A percentile compares a stretch with the other conserved stretches of the same genome.
These are phyloP conservation scores for Scheffersomyces insectosa DNA, from an alignment of 1,139 yeast genomes.

Conservation along the genomic window DNA sequence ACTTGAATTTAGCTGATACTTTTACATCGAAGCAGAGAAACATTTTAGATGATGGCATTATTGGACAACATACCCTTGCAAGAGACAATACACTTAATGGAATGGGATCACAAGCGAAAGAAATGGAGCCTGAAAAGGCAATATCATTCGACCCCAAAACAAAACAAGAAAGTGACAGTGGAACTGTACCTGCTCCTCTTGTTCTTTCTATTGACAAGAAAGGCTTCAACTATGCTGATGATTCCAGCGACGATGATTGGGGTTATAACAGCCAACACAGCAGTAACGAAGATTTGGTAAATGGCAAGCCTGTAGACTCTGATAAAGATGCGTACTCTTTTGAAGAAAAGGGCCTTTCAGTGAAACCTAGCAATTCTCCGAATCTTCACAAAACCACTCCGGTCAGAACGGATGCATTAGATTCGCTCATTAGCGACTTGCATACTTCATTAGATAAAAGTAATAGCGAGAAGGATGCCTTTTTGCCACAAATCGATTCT, in stretches of 20 bases:
- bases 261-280: conserved; percentile 28
- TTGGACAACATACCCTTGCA: background rate
- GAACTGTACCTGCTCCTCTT: conserved; percentile 17
- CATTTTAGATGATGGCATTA: background rate
- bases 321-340: background rate
- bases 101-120: too few species aligned
- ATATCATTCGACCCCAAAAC: background rate
- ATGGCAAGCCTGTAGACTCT: background rate
- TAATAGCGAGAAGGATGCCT: conserved; percentile 4
- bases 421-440: conserved; percentile 39
- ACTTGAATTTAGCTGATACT: conserved; percentile 21
- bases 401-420: conserved; percentile 29
- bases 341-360: background rate
- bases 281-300: conserved; percentile 15
- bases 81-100: background rate
- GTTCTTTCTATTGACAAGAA: conserved; percentile 27
- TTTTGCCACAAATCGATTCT: conserved; percentile 25
- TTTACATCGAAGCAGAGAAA: background rate
- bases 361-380: background rate
- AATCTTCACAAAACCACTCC: conserved; percentile 1
- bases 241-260: conserved; percentile 24
- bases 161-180: background rate
- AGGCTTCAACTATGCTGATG: conserved; percentile 10
- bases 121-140: background rate
- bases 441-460: conserved; percentile 23